These are phyloP conservation scores for Alternaria sp. DNA, from an alignment of 2,329 filamentous ascomycete species.

Conservation along the genomic window DNA sequence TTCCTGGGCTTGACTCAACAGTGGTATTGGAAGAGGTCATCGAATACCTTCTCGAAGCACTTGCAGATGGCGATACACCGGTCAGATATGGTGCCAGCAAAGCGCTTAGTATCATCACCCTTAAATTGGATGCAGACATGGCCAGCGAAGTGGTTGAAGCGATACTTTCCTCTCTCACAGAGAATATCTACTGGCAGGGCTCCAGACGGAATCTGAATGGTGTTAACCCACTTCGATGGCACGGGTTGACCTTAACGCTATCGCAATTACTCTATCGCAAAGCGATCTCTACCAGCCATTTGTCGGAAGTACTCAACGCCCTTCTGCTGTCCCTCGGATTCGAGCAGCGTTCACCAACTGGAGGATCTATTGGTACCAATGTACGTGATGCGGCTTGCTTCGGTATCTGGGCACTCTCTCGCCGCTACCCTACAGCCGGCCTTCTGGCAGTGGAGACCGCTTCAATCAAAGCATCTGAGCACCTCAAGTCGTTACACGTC, in stretches of 20 bases:
- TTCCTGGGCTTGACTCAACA: slow-evolving; percentile 49
- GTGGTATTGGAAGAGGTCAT: slow-evolving; percentile 77
- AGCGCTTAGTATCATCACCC: slow-evolving; percentile 84
- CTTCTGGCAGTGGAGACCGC: slow-evolving; percentile 68
- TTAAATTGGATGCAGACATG: slow-evolving; percentile 82
- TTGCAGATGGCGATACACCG: slow-evolving; percentile 89
- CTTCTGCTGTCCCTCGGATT: slow-evolving; percentile 84
- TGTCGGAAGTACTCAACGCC: slow-evolving; percentile 78
- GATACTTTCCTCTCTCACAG: slow-evolving; percentile 73
- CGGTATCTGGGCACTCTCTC: slow-evolving; percentile 90
- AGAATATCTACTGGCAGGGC: slow-evolving; percentile 68
- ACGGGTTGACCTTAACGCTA: slow-evolving; percentile 87
- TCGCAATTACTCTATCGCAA: slow-evolving; percentile 86
- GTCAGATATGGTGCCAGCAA: slow-evolving; percentile 93
- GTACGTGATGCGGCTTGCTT: slow-evolving; percentile 96
- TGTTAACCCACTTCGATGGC: slow-evolving; percentile 87
- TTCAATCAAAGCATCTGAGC: slow-evolving; percentile 55
- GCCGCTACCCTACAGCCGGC: slow-evolving; percentile 84
- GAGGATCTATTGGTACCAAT: slow-evolving; percentile 85
- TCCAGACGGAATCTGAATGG: slow-evolving; percentile 70
- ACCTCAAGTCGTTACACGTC: slow-evolving; percentile 57
- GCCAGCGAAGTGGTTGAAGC: slow-evolving; percentile 87
- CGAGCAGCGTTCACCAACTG: slow-evolving; percentile 85
- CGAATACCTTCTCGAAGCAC: slow-evolving; percentile 77
- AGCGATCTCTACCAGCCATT: slow-evolving; percentile 75